Evolutionary conservation across 2,329 filamentous ascomycete species (phyloP), one percentile per base, ranked within the genome.

Genomic region (Arthroderma sp.): DNA sequence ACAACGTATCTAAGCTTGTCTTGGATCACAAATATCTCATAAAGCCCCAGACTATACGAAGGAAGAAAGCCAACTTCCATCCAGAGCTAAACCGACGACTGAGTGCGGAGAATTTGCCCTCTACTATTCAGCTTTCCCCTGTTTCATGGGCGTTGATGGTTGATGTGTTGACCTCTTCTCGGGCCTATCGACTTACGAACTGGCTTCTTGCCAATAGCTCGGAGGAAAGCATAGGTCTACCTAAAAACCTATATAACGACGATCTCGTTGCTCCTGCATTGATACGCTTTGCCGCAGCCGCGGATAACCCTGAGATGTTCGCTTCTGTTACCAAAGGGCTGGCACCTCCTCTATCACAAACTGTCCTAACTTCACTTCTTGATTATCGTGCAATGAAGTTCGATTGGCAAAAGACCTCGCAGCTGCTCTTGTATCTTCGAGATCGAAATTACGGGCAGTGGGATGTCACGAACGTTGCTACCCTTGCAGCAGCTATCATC

Each of bases 141-240:
- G 28, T 43, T 5, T 49, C 49, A 9, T 37, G 46, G n/a, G 31
- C 39, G 10, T 32, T 48, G 22, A 36, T 51, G 29, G 11, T 51
- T 4, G 45, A 41, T 31, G 34, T 15, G 11, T 42, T 48, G 10
- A 47, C 42, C 10, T 40, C 42, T 11, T 39, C 49, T 22, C 40
- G 41, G 8, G 33, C 42, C 5, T 71, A 66, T 47, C 65, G 68
- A 10, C 62, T 78, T 43, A 74, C 71, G 3, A 63, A 68, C 30
- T 76, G 70, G 68, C 58, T 80, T 8, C 58, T 80, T 8, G 67
- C 69, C 44, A 69, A 68, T 0, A 53, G 66, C 6, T 73, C 75
- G 50, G 50, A 73, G 9, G 73, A 77, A 51, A 15, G 32, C 22
- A 11, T 43, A 73, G 48, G 72, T 2, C 73, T 79, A 27, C 58